phyloP scores from a whole-genome alignment of 768 basidiomycete species.

The Termitomyces sp. region DNA sequence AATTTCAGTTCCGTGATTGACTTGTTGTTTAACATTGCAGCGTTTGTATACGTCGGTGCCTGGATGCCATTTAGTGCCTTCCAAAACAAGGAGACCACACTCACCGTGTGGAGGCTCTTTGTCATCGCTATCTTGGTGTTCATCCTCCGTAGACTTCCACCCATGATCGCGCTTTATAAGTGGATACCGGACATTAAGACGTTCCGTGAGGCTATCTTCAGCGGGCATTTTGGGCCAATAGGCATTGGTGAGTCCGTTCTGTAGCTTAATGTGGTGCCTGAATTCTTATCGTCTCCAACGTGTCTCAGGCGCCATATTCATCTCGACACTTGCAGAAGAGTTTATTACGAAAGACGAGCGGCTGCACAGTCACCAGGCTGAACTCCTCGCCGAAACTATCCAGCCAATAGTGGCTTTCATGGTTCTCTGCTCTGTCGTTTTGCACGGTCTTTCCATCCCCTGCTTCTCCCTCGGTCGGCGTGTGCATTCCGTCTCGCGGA shows the following conservation, averaged over 20 bases:
- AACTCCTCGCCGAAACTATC: conserved; percentile 70
- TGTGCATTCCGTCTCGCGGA: conserved; percentile 87
- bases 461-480: conserved; percentile 90
- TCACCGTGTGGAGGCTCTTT: conserved; percentile 83
- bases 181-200: conserved; percentile 98
- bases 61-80: conserved; percentile 95
- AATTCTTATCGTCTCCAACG: conserved; percentile 2
- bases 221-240: conserved; percentile 93
- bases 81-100: conserved; percentile 57
- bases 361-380: conserved; percentile 55
- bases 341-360: conserved; percentile 44
- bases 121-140: conserved; percentile 84
- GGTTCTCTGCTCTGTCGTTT: conserved; percentile 87
- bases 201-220: conserved; percentile 89
- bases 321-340: conserved; percentile 76
- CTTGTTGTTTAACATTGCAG: conserved; percentile 91
- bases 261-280: background rate
- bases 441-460: conserved; percentile 91
- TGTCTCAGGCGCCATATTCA: conserved; percentile 81
- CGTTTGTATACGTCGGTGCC: conserved; percentile 94
- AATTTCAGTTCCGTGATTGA: conserved; percentile 97
- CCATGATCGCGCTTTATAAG: conserved; percentile 80
- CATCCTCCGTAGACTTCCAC: conserved; percentile 77
- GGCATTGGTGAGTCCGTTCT: conserved; percentile 54
- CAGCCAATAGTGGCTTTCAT: conserved; percentile 95